These are phyloP conservation scores for Jamesozyma gamospora DNA, from an alignment of 805 yeast species.

Conservation along the genomic window DNA sequence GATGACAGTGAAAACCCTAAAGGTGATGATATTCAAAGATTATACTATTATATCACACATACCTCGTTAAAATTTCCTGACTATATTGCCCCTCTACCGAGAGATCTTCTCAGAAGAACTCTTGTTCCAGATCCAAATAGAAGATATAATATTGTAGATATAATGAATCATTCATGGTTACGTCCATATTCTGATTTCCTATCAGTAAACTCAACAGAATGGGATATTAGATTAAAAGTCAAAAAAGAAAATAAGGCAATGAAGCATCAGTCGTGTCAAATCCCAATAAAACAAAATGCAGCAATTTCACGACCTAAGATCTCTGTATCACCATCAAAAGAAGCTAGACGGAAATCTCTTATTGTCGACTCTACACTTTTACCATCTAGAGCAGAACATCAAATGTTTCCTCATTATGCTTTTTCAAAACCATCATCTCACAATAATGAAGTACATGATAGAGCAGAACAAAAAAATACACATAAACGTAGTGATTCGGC, in stretches of 20 bases:
- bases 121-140: slow-evolving; percentile 75
- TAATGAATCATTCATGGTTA: slow-evolving; percentile 81
- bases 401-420: slow-evolving; percentile 52
- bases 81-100: slow-evolving; percentile 78
- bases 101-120: slow-evolving; percentile 80
- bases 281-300: background rate
- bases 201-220: slow-evolving; percentile 77
- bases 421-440: slow-evolving; percentile 33
- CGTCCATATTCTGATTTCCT: slow-evolving; percentile 74
- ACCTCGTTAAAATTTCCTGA: slow-evolving; percentile 94
- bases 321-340: slow-evolving; percentile 27
- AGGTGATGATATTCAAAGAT: slow-evolving; percentile 83
- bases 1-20: slow-evolving; percentile 96
- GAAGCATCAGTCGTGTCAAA: slow-evolving; percentile 1
- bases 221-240: slow-evolving; percentile 49
- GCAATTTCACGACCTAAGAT: slow-evolving; percentile 24
- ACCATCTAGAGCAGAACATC: slow-evolving; percentile 53
- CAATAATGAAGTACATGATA: background rate
- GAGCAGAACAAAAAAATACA: slow-evolving; percentile 4
- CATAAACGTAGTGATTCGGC: slow-evolving; percentile 34
- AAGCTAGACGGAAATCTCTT: slow-evolving; percentile 25
- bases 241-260: slow-evolving; percentile 23
- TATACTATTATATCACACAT: slow-evolving; percentile 83
- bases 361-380: slow-evolving; percentile 25
- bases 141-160: slow-evolving; percentile 58